Percentiles rank a stretch among this genome's conserved stretches.
These are phyloP conservation scores for Westerdykella sp. DNA, from an alignment of 2,329 filamentous ascomycete genomes.

Conservation along the genomic window DNA sequence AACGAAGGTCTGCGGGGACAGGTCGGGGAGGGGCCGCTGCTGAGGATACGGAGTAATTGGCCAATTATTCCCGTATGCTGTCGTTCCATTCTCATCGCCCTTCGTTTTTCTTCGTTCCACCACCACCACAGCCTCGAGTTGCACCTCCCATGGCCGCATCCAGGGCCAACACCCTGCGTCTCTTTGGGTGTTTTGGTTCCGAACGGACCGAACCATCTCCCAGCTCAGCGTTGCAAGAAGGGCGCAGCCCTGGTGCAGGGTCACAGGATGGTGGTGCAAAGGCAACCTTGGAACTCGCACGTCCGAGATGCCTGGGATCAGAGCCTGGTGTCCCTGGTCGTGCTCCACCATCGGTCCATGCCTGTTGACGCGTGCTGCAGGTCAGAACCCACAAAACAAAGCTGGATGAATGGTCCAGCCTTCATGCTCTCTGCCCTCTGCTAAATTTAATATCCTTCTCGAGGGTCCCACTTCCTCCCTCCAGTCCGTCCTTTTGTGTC, in stretches of 20 bases:
- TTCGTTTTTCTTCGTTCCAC: slow-evolving; percentile 8
- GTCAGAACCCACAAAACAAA: slow-evolving; percentile 28
- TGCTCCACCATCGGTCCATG: slow-evolving; percentile 21
- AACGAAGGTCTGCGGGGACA: no score
- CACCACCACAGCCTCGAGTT: no score
- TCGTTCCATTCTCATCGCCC: slow-evolving; percentile 8
- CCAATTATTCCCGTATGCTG: slow-evolving; percentile 5
- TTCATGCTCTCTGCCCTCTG: no score
- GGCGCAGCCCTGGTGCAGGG: slow-evolving; percentile 11
- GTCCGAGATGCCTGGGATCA: slow-evolving; percentile 19
- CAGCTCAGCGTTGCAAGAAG: slow-evolving; percentile 16
- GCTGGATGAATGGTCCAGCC: slow-evolving; percentile 1
- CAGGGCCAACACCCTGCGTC: no score
- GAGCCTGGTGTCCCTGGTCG: slow-evolving; percentile 23
- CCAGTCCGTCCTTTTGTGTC: slow-evolving; percentile 1
- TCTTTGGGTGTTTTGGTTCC: no score
- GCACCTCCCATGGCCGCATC: no score
- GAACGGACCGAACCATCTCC: no score
- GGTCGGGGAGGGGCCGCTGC: slow-evolving; percentile 5
- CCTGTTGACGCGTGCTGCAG: slow-evolving; percentile 26
- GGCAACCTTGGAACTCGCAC: slow-evolving; percentile 16
- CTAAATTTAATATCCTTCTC: slow-evolving; percentile 29
- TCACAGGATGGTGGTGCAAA: no score
- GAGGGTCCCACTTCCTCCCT: slow-evolving; percentile 22
- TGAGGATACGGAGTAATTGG: no score